phyloP scores from a whole-genome alignment of 331 rosid species.

The Acacia concinna region DNA sequence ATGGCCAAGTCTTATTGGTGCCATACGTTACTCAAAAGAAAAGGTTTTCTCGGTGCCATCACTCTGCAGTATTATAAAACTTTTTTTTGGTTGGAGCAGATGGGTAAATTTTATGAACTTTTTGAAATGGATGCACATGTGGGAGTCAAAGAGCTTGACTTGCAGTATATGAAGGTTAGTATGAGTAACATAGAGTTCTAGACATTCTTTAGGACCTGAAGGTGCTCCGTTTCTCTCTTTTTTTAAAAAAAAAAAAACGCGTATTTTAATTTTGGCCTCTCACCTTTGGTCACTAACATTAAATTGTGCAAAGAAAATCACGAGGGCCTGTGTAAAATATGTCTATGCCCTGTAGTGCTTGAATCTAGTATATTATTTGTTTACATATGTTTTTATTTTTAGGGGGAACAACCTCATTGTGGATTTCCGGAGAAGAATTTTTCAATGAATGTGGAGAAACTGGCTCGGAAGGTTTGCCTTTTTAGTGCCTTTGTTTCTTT shows the following conservation, averaged over 20 bases:
- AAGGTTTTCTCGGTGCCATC: constrained; percentile 21
- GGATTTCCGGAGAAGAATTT: constrained; percentile 97
- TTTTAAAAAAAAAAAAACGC: background rate
- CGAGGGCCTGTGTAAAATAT: constrained; percentile 6
- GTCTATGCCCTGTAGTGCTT: constrained; percentile 5
- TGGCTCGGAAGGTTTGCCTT: constrained; percentile 86
- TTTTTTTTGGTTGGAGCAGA: constrained; percentile 51
- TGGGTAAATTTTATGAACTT: constrained; percentile 96
- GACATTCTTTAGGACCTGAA: constrained; percentile 15
- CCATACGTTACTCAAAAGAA: background rate
- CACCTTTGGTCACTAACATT: background rate
- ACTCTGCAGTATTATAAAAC: constrained; percentile 22
- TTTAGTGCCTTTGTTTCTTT: constrained; percentile 23
- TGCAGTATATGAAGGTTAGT: constrained; percentile 91
- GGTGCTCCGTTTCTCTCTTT: background rate
- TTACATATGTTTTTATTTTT: constrained; percentile 31
- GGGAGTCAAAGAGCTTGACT: constrained; percentile 80
- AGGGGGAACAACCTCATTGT: constrained; percentile 99
- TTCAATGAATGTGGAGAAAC: constrained; percentile 77
- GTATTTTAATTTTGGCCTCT: background rate
- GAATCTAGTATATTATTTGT: constrained; percentile 1
- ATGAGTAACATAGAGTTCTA: constrained; percentile 18
- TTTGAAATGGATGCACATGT: constrained; percentile 97
- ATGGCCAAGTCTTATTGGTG: constrained; percentile 19
- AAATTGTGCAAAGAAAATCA: background rate